Evolutionary conservation across 257 asterid species (phyloP).

Genomic region (Voacanga thouarsii): DNA sequence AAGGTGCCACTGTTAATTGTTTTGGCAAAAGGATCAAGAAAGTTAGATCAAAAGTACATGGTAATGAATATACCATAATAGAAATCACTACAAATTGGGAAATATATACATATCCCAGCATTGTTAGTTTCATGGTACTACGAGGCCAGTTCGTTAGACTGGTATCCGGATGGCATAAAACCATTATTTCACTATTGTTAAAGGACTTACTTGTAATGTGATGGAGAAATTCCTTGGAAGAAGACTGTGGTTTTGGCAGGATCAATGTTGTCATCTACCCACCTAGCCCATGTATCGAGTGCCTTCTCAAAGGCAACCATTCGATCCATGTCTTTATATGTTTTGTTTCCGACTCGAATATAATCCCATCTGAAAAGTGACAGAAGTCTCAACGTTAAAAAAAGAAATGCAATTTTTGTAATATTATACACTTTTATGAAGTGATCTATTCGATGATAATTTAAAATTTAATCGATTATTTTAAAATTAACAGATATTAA

Average conservation of each 20-base stretch:
- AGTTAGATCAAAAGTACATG: background rate
- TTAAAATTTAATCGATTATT: background rate
- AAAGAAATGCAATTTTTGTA: background rate
- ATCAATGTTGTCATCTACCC: constrained; percentile 74
- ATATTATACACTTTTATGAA: background rate
- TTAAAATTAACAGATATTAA: background rate
- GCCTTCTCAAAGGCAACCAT: constrained; percentile 75
- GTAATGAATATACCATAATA: too few relatives aligned
- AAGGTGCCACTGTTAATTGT: constrained; percentile 27
- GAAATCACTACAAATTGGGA: background rate
- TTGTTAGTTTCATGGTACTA: too few relatives aligned
- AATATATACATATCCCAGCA: too few relatives aligned
- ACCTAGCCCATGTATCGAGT: constrained; percentile 68
- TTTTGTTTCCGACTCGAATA: constrained; percentile 50
- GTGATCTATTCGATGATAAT: background rate
- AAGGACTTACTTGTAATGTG: constrained; percentile 61
- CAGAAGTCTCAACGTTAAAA: background rate
- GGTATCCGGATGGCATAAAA: too few relatives aligned
- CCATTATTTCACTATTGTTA: too few relatives aligned
- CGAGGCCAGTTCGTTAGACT: background rate
- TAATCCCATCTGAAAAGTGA: constrained; percentile 53
- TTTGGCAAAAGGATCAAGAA: background rate
- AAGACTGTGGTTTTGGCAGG: constrained; percentile 61
- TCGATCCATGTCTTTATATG: constrained; percentile 77
- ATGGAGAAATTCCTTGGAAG: constrained; percentile 95